Evolutionary conservation across 306 rosid species (phyloP), one percentile per base, ranked within the genome.

Genomic region (Pyrus bretschneideri): DNA sequence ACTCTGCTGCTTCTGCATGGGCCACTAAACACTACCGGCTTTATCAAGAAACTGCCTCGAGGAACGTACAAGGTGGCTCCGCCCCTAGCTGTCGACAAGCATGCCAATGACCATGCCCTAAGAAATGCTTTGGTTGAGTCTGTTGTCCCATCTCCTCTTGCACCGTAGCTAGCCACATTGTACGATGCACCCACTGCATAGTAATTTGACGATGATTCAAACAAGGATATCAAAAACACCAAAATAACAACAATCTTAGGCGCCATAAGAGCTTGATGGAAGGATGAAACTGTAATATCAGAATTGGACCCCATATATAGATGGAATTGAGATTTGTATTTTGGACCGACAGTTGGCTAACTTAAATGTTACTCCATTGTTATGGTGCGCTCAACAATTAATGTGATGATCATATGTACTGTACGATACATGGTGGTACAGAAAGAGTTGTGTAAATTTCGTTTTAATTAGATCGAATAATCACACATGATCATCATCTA

Each of bases 81-180:
- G 6, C 52, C 29, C 22, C 15, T 14, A 4, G 13, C 5, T 0
- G 79, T 68, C 18, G 9, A 74, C 9, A 5, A 17, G 75, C 83
- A 80, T 6, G 79, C 83, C 22, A 22, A 31, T 19, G 65, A 18
- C 83, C 83, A 80, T 6, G 83, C 83, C 71, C 38, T 60, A n/a
- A 69, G 55, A 63, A 80, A 80, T 10, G 79, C 76, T 49, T 74
- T 40, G 45, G 71, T 66, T 25, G 79, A 68, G 46, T 74, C 83
- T 9, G 66, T 80, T 61, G 19, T 74, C 49, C 76, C 76, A 27
- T 74, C 79, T n/a, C 79, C 51, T 69, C 71, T 69, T 38, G 76
- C 83, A 7, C 83, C 83, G 21, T 30, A 80, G 70, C n/a, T 75
- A 12, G 40, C 83, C 79, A 80, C 79, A 67, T 80, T 77, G 67